These are phyloP conservation scores for Madurella mycetomatis DNA, from an alignment of 2,329 filamentous ascomycete genomes.

Conservation along the genomic window DNA sequence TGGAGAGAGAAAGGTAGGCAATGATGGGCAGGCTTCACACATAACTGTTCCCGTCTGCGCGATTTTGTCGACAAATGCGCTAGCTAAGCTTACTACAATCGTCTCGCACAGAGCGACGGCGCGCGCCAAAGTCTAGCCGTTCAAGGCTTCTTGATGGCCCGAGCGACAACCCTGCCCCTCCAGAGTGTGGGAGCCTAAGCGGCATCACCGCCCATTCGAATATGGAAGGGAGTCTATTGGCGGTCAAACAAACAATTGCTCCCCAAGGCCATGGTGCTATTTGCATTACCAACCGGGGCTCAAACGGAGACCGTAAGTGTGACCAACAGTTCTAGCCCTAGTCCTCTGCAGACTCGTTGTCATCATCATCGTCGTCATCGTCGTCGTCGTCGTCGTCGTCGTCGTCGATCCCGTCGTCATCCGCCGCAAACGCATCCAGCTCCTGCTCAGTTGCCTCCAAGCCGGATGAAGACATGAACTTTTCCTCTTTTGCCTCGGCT, in stretches of 20 bases:
- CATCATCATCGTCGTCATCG: conserved; percentile 3
- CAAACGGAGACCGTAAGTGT: not conserved
- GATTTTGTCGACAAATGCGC: too few relatives aligned
- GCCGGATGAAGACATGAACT: conserved; percentile 63
- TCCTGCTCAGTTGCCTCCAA: conserved; percentile 61
- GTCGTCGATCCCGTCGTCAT: conserved; percentile 20
- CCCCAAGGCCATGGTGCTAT: too few relatives aligned
- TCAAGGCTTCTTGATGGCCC: not conserved
- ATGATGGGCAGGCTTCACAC: too few relatives aligned
- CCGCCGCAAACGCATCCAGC: conserved; percentile 48
- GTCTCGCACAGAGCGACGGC: too few relatives aligned
- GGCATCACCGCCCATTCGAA: not conserved
- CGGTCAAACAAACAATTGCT: not conserved
- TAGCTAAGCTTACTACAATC: too few relatives aligned
- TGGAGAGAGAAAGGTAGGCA: too few relatives aligned
- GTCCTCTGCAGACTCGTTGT: not conserved
- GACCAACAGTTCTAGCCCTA: not conserved
- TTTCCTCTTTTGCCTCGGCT: conserved; percentile 65
- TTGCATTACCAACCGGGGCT: too few relatives aligned
- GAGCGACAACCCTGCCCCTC: not conserved
- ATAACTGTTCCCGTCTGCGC: too few relatives aligned
- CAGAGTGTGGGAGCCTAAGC: not conserved
- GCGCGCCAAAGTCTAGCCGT: not conserved
- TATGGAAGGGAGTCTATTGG: not conserved
- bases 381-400: conserved; percentile 15